phyloP scores from a whole-genome alignment of 257 asterid genomes.

The Datura wrightii region DNA sequence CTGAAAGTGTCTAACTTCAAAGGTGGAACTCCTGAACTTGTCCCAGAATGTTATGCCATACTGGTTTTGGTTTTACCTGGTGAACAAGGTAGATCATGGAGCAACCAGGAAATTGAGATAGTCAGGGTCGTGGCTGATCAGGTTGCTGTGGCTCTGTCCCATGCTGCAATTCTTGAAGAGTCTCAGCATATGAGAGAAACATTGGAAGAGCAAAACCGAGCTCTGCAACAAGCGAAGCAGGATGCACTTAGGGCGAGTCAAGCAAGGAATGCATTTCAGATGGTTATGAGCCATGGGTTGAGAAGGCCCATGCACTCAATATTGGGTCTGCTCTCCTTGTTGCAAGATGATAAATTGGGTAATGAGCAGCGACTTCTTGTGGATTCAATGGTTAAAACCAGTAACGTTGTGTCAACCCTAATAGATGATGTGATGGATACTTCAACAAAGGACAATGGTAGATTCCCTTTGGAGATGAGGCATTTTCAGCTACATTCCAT shows the following conservation, averaged over 20 bases:
- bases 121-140: slow-evolving; percentile 92
- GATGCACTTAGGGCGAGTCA: slow-evolving; percentile 89
- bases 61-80: slow-evolving; percentile 86
- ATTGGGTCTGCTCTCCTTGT: slow-evolving; percentile 71
- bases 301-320: slow-evolving; percentile 97
- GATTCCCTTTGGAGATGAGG: slow-evolving; percentile 72
- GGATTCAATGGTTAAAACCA: slow-evolving; percentile 77
- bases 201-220: slow-evolving; percentile 79
- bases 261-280: slow-evolving; percentile 83
- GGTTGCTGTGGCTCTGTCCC: slow-evolving; percentile 96
- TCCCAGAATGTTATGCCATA: slow-evolving; percentile 86
- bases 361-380: slow-evolving; percentile 70
- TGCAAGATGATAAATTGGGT: slow-evolving; percentile 74
- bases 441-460: slow-evolving; percentile 63
- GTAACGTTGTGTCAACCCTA: slow-evolving; percentile 73
- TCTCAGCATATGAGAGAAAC: slow-evolving; percentile 85
- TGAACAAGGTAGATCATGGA: slow-evolving; percentile 73
- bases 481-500: slow-evolving; percentile 68
- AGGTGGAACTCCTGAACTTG: slow-evolving; percentile 94
- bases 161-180: slow-evolving; percentile 97
- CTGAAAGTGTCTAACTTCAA: slow-evolving; percentile 84
- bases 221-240: slow-evolving; percentile 78
- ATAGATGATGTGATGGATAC: slow-evolving; percentile 85
- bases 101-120: slow-evolving; percentile 77
- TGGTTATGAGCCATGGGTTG: slow-evolving; percentile 89